Evolutionary conservation across 108 stramenopile genomes (phyloP).

Genomic region (Nannochloropsis salina): DNA sequence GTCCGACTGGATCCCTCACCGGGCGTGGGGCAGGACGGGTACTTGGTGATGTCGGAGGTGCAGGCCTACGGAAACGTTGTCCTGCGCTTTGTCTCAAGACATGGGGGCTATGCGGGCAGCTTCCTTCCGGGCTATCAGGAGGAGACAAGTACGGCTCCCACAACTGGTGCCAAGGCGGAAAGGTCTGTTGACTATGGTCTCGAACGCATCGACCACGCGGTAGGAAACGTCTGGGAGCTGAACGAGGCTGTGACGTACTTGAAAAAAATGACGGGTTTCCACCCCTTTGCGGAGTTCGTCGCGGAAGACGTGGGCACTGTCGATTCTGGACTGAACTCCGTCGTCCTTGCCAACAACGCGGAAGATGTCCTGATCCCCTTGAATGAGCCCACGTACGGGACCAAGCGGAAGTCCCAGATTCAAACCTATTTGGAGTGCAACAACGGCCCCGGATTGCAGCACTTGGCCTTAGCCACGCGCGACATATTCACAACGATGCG

Average conservation of each 20-base stretch:
- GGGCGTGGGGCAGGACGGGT: not conserved
- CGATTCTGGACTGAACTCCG: slow-evolving; percentile 72
- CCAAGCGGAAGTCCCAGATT: slow-evolving; percentile 55
- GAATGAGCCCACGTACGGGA: slow-evolving; percentile 72
- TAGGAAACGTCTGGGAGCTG: slow-evolving; percentile 56
- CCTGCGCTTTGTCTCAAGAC: slow-evolving; percentile 43
- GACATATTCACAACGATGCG: slow-evolving; percentile 70
- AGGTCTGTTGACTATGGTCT: slow-evolving; percentile 26
- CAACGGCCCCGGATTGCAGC: slow-evolving; percentile 74
- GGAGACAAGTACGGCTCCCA: not conserved
- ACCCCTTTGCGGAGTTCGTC: slow-evolving; percentile 76
- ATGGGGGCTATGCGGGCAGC: not conserved
- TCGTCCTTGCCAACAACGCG: slow-evolving; percentile 62
- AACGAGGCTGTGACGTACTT: slow-evolving; percentile 52
- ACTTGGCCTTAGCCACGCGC: slow-evolving; percentile 70
- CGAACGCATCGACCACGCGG: slow-evolving; percentile 43
- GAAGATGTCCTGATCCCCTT: slow-evolving; percentile 68
- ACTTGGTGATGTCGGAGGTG: slow-evolving; percentile 47
- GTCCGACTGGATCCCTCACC: not conserved
- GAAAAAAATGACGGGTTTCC: slow-evolving; percentile 62
- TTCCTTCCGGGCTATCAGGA: slow-evolving; percentile 42
- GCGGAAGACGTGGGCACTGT: slow-evolving; percentile 75
- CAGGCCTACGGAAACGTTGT: slow-evolving; percentile 51
- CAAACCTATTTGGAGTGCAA: slow-evolving; percentile 78
- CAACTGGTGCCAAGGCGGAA: not conserved